Evolutionary conservation across 2,329 filamentous ascomycete genomes (phyloP), one percentile per base, ranked within the genome.

Genomic region (Mariannaea sp.): DNA sequence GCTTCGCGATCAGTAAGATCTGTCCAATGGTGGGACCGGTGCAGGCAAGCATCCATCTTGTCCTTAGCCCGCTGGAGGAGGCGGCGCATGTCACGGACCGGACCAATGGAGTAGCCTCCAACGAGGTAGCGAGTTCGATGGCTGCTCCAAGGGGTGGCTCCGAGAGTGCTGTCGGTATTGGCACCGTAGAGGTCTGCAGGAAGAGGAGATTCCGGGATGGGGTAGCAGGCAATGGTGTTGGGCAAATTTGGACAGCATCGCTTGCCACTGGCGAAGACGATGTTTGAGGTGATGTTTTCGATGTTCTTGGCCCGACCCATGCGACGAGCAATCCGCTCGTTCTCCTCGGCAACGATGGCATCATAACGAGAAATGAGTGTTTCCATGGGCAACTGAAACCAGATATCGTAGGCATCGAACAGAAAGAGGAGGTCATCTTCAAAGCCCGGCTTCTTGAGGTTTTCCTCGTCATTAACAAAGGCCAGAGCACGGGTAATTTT

Each of bases 361-460:
- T 64, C 35, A 50, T 68, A 70, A 5, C 68, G 65, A 9, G 54
- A 49, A 6, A 69, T 24, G 5, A 70, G 58, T 4, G 60, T 54
- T 20, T 68, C 63, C 22, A 56, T 22, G 2, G 68, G 68, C 1
- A 71, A 61, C 57, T 71, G 69, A 29, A 71, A 71, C 69, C 69
- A 71, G 22, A 68, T 57, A 26, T 71, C 68, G 41, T 69, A 70
- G 9, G 64, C 59, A n/a, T 71, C 69, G 2, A 70, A 51, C 27
- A 71, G 62, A 19, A 71, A 44, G 3, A 70, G 41, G 8, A 70
- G 56, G 9, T 71, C 67, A 14, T 69, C 51, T 2, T 69, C 66
- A 16, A 63, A 64, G 10, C 49, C 56, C 2, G 60, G 58, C 42
- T 59, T 43, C 17, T 49, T 52, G 7, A 56, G 54, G 2, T 60